Evolutionary conservation across 768 basidiomycete species (phyloP).

Genomic region (Omphalotus guepiniiformis): DNA sequence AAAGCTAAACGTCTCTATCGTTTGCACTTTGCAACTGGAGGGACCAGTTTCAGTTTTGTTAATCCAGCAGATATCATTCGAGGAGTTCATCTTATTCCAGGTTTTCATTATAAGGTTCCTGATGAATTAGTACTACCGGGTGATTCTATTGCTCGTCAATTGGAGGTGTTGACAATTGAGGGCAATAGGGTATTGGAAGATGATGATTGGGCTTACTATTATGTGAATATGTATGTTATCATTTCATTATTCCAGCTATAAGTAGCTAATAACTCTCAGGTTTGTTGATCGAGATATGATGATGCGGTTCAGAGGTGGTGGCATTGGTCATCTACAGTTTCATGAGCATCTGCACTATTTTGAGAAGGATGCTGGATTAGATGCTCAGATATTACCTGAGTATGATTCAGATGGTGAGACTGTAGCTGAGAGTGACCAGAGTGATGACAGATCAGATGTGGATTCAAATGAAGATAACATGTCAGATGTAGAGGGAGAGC

Average conservation of each 20-base stretch:
- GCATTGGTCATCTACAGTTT: constrained; percentile 2
- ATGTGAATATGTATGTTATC: constrained; percentile 1
- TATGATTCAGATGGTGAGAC: constrained; percentile 4
- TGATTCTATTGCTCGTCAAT: too few relatives aligned
- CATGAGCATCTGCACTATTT: background rate
- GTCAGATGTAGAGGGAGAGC: too few relatives aligned
- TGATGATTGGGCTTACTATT: constrained; percentile 1
- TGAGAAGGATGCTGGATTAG: constrained; percentile 1
- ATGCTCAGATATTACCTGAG: background rate
- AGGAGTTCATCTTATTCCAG: background rate
- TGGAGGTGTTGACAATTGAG: too few relatives aligned
- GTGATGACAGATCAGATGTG: too few relatives aligned
- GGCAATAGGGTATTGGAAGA: too few relatives aligned
- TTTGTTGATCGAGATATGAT: constrained; percentile 1
- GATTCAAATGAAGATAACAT: too few relatives aligned
- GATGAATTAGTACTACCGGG: too few relatives aligned
- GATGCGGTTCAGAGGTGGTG: background rate
- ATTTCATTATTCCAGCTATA: background rate
- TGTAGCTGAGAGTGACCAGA: too few relatives aligned
- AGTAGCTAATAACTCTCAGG: background rate
- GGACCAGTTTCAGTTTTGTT: background rate
- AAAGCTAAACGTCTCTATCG: background rate
- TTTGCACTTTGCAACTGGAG: background rate
- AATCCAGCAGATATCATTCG: background rate
- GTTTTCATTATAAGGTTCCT: background rate